These are phyloP conservation scores for Penicillium tannophilum DNA, from an alignment of 495 filamentous ascomycete genomes.

Conservation along the genomic window DNA sequence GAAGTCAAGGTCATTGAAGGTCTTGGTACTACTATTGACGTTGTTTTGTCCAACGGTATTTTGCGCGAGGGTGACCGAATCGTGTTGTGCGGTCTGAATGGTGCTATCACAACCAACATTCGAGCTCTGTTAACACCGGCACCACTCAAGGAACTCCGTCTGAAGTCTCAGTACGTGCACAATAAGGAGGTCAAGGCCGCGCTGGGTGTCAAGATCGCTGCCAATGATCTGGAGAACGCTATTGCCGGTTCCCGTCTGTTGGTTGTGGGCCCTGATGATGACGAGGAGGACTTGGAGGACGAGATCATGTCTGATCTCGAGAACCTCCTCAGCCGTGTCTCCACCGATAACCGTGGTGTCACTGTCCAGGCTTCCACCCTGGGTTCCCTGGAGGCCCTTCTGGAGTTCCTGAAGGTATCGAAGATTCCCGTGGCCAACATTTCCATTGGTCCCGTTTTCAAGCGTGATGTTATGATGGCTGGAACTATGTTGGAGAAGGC, in stretches of 20 bases:
- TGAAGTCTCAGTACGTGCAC: constrained; percentile 95
- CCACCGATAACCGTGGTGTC: constrained; percentile 89
- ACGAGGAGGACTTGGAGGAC: constrained; percentile 94
- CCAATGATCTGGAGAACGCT: constrained; percentile 92
- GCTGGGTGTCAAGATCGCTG: constrained; percentile 97
- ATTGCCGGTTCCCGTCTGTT: constrained; percentile 96
- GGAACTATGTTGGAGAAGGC: constrained; percentile 96
- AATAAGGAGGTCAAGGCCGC: constrained; percentile 99
- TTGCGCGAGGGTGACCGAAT: constrained; percentile 93
- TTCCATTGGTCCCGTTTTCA: constrained; percentile 96
- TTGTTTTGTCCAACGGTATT: constrained; percentile 94
- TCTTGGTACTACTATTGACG: constrained; percentile 98
- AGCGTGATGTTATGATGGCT: constrained; percentile 96
- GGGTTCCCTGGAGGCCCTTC: constrained; percentile 92
- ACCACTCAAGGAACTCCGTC: constrained; percentile 87
- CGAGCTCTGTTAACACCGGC: constrained; percentile 95
- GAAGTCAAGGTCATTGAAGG: constrained; percentile 99
- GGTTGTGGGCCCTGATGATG: constrained; percentile 91
- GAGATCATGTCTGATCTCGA: constrained; percentile 96
- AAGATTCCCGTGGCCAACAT: constrained; percentile 98
- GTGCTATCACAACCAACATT: constrained; percentile 92
- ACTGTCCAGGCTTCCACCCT: constrained; percentile 97
- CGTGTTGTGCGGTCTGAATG: constrained; percentile 92
- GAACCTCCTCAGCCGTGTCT: constrained; percentile 84
- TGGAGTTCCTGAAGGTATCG: constrained; percentile 90